Conservation (phyloP, 225 moss, liverwort and hornwort genomes). For the Polytrichum formosum region DNA sequence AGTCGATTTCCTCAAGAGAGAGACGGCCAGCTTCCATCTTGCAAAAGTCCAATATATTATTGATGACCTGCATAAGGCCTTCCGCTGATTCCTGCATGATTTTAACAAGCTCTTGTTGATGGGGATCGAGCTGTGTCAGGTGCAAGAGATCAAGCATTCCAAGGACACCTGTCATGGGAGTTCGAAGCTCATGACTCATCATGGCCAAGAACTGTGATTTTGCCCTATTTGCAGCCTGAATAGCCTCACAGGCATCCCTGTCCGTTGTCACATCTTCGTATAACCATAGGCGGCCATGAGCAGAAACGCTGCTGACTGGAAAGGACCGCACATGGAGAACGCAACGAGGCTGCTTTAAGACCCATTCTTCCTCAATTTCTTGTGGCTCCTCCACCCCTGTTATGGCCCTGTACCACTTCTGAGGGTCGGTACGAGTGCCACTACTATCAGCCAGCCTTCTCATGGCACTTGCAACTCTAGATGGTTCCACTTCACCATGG, state of each 20-base stretch:
- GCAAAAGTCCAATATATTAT: constrained; percentile 88
- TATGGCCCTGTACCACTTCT: constrained; percentile 49
- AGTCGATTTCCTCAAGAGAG: constrained; percentile 83
- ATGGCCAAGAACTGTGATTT: constrained; percentile 95
- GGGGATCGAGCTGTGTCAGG: constrained; percentile 61
- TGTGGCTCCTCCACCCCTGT: constrained; percentile 52
- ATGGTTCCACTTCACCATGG: constrained; percentile 89
- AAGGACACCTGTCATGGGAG: constrained; percentile 95
- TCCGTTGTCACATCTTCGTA: constrained; percentile 78
- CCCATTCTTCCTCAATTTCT: constrained; percentile 93
- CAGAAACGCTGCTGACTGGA: constrained; percentile 64
- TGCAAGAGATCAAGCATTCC: constrained; percentile 91
- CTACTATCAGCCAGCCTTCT: constrained; percentile 68
- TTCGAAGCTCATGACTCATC: constrained; percentile 98
- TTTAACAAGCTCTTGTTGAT: constrained; percentile 72
- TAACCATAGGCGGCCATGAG: constrained; percentile 89
- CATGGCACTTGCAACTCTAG: constrained; percentile 77
- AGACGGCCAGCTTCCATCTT: constrained; percentile 95
- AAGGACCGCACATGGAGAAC: constrained; percentile 88
- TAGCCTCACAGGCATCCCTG: constrained; percentile 70
- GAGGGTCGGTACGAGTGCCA: constrained; percentile 77
- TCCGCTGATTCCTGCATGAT: constrained; percentile 97
- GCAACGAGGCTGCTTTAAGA: constrained; percentile 61
- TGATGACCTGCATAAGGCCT: constrained; percentile 91
- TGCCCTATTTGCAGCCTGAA: constrained; percentile 67